Base-by-base conservation (phyloP, 345 rosid genomes). In the Noccaea caerulescens region DNA sequence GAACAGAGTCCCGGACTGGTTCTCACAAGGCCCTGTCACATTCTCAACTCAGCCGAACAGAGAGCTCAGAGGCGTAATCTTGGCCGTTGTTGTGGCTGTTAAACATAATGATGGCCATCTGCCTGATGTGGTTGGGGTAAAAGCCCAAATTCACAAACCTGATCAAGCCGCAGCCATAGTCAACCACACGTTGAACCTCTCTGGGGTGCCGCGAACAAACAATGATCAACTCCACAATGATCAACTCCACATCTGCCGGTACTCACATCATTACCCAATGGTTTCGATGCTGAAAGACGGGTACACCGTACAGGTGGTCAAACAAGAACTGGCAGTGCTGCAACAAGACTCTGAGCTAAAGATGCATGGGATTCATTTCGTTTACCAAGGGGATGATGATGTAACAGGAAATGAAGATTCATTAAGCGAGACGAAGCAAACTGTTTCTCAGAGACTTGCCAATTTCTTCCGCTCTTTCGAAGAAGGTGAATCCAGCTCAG, bases 191-290 rank as follows among this genome's bases (percentile, higher is more conserved):
- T 67, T 88, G 76, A 0, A 63, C 43, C 61, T 90, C 20, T 42
- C 1, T 41, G 93, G 94, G 52, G 82, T 90, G 43, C 90, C 94
- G 0, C 77, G 63, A 37, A 77, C 82, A 18, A 65, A 73, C 42
- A 61, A 71, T 16, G 84, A 84, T 72, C 88, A 88, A 23, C 77
- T 90, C 36, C 76, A 83, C 85, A 50, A 71, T 16, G 84, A 84
- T 72, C 88, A 88, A 23, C 77, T 90, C 36, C 76, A 83, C 85
- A 50, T 88, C 46, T 76, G 84, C 68, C 74, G 90, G 3, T 88
- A 70, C 76, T 45, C 85, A 3, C 63, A 33, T 13, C 3, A 3
- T 6, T 51, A 45, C 34, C 82, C 81, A 0, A 56, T 84, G 47
- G 82, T 90, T 63, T 41, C 6, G 38, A 14, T 1, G 20, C 10